A percentile compares a stretch with the other conserved stretches of the same genome.
Conservation (phyloP, 805 yeast genomes). For the Sugiyamaella boreocaroliniensis region DNA sequence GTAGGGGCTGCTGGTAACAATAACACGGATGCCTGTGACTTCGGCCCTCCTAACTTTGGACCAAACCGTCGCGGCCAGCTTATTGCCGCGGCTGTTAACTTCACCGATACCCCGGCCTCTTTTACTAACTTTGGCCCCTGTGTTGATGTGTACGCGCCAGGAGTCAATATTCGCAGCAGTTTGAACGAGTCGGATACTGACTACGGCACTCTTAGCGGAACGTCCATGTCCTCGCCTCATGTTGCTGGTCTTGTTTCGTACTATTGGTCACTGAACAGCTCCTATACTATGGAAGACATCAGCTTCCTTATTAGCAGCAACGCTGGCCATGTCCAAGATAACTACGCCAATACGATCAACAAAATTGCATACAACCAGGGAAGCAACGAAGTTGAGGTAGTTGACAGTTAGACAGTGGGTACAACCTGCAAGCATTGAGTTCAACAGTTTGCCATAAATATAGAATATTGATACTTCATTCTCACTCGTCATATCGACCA, state of each 20-base stretch:
- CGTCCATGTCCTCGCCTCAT: constrained; percentile 98
- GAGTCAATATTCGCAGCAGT: constrained; percentile 71
- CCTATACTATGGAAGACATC: constrained; percentile 22
- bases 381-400: neutral
- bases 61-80: constrained; percentile 47
- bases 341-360: constrained; percentile 15
- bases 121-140: constrained; percentile 95
- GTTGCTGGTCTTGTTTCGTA: constrained; percentile 88
- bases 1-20: constrained; percentile 98
- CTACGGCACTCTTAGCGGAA: constrained; percentile 56
- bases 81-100: constrained; percentile 92
- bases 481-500: too few relatives aligned
- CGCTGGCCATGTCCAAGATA: constrained; percentile 10
- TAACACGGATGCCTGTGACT: constrained; percentile 84
- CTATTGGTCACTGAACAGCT: constrained; percentile 81
- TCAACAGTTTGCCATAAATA: too few relatives aligned
- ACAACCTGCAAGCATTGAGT: neutral
- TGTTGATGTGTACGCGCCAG: constrained; percentile 96
- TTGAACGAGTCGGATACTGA: constrained; percentile 25
- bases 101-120: constrained; percentile 84
- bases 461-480: too few relatives aligned
- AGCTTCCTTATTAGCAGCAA: constrained; percentile 16
- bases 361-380: constrained; percentile 22
- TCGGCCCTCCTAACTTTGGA: constrained; percentile 63
- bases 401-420: neutral